A percentile compares a stretch with the other conserved stretches of the same genome.
Evolutionary conservation across 2,329 filamentous ascomycete species (phyloP).

Genomic region (Ciborinia camelliae): DNA sequence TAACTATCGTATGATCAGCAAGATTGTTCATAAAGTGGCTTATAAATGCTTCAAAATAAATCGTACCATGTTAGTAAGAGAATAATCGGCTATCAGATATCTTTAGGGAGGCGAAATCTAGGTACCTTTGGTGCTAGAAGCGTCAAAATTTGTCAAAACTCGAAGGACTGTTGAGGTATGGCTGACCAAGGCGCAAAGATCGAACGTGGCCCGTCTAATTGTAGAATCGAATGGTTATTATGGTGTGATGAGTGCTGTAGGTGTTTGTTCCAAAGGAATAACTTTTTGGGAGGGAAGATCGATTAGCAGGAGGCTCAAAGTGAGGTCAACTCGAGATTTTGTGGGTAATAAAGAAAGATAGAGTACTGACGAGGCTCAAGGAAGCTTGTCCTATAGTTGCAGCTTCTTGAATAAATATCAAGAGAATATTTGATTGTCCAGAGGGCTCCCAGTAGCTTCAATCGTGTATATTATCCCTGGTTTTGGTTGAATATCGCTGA

Average conservation of each 20-base stretch:
- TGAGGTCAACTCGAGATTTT: background rate
- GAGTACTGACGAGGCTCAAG: background rate
- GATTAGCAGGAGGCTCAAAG: background rate
- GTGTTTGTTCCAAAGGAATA: background rate
- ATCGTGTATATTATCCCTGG: too few relatives aligned
- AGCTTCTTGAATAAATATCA: background rate
- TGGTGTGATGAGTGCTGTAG: background rate
- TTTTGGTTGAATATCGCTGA: background rate
- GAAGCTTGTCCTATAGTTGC: background rate
- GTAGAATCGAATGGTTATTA: background rate
- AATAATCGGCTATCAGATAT: background rate
- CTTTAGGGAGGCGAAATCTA: background rate
- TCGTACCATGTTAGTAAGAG: background rate
- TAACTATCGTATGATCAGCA: background rate
- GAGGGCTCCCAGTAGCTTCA: too few relatives aligned
- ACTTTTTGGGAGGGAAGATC: background rate
- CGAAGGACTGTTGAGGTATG: too few relatives aligned
- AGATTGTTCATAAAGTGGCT: background rate
- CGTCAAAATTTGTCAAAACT: background rate
- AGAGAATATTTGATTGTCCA: background rate
- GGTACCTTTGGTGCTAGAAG: background rate
- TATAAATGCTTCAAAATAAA: background rate
- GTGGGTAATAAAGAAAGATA: background rate
- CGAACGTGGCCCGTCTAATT: background rate
- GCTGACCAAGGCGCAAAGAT: background rate